Evolutionary conservation across 2,329 filamentous ascomycete genomes (phyloP).

Genomic region (Periconia digitata): DNA sequence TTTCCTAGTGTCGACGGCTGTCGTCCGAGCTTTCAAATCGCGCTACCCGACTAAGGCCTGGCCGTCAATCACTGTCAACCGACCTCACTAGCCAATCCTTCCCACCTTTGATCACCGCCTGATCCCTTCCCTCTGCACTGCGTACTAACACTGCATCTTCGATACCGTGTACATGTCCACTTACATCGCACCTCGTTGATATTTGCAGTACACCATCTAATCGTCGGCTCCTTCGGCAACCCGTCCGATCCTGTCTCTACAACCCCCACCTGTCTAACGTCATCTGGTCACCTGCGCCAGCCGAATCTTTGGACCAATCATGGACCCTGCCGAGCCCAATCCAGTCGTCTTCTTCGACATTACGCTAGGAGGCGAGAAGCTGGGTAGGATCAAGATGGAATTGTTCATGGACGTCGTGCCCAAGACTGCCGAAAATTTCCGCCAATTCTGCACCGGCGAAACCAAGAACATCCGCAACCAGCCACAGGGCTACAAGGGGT

Average conservation of each 20-base stretch:
- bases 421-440: slow-evolving; percentile 93
- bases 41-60: neutral
- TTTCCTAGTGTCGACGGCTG: too few relatives aligned
- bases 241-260: slow-evolving; percentile 1
- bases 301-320: slow-evolving; percentile 20
- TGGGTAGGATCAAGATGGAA: slow-evolving; percentile 51
- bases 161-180: too few relatives aligned
- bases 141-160: neutral
- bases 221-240: slow-evolving; percentile 15
- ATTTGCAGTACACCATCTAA: slow-evolving; percentile 14
- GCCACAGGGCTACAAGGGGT: slow-evolving; percentile 91
- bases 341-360: slow-evolving; percentile 74
- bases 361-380: slow-evolving; percentile 64
- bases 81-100: neutral
- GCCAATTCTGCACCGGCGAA: slow-evolving; percentile 95
- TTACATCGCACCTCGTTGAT: neutral
- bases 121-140: slow-evolving; percentile 5
- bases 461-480: slow-evolving; percentile 74
- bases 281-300: slow-evolving; percentile 16
- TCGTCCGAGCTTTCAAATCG: neutral
- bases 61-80: neutral
- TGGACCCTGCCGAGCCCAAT: slow-evolving; percentile 42
- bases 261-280: slow-evolving; percentile 18
- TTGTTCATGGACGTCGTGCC: slow-evolving; percentile 84
- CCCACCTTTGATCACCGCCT: neutral